Evolutionary conservation across 2,329 filamentous ascomycete genomes (phyloP).

Genomic region (Verticillium alfalfae): DNA sequence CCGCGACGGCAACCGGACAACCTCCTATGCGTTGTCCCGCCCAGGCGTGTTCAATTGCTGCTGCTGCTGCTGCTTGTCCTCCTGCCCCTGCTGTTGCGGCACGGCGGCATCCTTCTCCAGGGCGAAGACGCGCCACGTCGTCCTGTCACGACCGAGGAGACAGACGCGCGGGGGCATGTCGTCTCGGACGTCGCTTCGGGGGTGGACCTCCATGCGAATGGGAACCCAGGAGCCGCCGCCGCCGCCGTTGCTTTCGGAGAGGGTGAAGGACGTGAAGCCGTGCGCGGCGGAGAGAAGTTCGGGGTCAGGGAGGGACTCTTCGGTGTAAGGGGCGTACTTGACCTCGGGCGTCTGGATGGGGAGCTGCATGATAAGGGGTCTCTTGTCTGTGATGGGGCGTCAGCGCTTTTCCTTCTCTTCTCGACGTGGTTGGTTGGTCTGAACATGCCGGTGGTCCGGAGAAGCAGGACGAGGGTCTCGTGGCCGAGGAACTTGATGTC

Average conservation of each 20-base stretch:
- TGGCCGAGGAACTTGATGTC: constrained; percentile 67
- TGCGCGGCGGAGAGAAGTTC: not conserved
- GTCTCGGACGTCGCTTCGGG: constrained; percentile 34
- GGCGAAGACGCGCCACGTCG: constrained; percentile 41
- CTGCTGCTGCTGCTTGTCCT: not conserved
- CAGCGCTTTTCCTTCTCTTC: not conserved
- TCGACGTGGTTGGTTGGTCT: not conserved
- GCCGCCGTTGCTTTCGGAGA: constrained; percentile 7
- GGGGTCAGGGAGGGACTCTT: constrained; percentile 7
- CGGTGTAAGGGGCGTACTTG: constrained; percentile 28
- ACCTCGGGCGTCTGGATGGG: constrained; percentile 29
- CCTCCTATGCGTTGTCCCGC: not conserved
- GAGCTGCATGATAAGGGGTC: constrained; percentile 22
- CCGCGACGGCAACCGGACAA: not conserved
- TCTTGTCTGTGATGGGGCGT: constrained; percentile 14
- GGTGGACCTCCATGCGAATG: constrained; percentile 46
- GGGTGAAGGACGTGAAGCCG: not conserved
- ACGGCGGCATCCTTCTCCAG: constrained; percentile 15
- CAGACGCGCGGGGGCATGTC: constrained; percentile 44
- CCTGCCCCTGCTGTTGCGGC: not conserved
- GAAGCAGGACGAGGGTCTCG: constrained; percentile 40
- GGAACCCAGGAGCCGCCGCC: constrained; percentile 29
- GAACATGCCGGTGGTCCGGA: not conserved
- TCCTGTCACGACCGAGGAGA: constrained; percentile 41
- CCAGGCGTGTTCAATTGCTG: not conserved